Base-by-base conservation (phyloP, 495 filamentous ascomycete species). In the Eremomyces bilateralis region DNA sequence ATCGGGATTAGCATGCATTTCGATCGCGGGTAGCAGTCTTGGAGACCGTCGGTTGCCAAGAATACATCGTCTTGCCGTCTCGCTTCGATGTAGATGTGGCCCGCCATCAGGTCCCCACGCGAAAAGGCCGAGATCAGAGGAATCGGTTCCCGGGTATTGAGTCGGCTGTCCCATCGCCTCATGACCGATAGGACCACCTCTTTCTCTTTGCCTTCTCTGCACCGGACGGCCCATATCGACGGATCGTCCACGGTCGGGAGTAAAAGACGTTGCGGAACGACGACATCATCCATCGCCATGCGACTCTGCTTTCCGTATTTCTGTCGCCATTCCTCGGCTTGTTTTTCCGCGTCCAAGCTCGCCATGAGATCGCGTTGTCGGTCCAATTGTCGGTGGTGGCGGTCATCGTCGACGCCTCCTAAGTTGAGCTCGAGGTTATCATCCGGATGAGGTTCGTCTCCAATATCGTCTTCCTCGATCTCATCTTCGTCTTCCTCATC, bases 31-130 rank as follows among this genome's bases (percentile, higher is more conserved):
- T 92, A 97, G 19, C 80, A 73, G 49, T 84, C 78, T 37, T 74
- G 69, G 42, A 95, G 67, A 5, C 74, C 80, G 31, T 93, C 78
- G 21, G 88, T 58, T 3, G 78, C 77, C 6, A 70, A 56, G 53
- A 82, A 57, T 35, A 99, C 74, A 52, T 94, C 88, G 28, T 76
- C 73, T 49, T 85, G 78, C 33, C 79, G 64, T 43, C 71, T 68
- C 10, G 88, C 82, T 55, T 99, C 90, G 24, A 94, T 71, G 56
- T 95, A 99, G 49, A 99, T 71, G 54, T 84, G 85, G 21, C 90
- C 90, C 45, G 76, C 71, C 80, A 94, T 91, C 16, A 73, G 63
- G 21, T 73, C 73, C 33, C 73, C 80, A 31, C 85, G 73, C 53
- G 94, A 83, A 42, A 99, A 94, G 10, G 81, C 88, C 0, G 78